Evolutionary conservation across 345 rosid species (phyloP), one percentile per base, ranked within the genome.

Genomic region (Linum trigynum): DNA sequence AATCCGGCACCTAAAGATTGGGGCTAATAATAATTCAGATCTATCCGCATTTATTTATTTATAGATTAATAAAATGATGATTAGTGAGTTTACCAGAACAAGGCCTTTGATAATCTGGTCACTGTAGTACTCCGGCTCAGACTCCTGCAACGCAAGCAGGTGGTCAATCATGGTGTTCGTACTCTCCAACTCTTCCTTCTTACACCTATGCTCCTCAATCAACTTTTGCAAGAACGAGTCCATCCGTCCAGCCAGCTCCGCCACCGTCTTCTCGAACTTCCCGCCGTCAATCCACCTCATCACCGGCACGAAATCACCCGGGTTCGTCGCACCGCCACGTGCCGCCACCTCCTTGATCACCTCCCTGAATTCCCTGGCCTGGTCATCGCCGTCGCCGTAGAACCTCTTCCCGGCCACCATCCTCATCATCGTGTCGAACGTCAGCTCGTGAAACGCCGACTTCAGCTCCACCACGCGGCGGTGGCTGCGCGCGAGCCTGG

Each of bases 91-190:
- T 23, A 72, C 72, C 72, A 63, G 50, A 0, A 62, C 9, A 39
- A 72, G 74, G 4, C 85, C 83, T 75, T 85, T 83, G 73, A 83
- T 83, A 37, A 71, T 78, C 14, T 73, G 71, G 67, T 85, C 86
- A 0, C 71, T 68, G 68, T 84, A 79, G 67, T 72, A 65, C 1
- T 78, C 76, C n/a, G 85, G 81, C 35, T 81, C 67, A 0, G 80
- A 72, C 12, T 77, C 70, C 51, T 81, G 86, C 62, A 77, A 65
- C 15, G 72, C 58, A 9, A 86, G 79, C 7, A 88, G 42, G 67
- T 77, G 88, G 69, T 71, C 55, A 15, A 86, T 76, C 86, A 83
- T 70, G 2, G 73, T 78, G 5, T 76, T 69, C 32, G 3, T 11
- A 37, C 55, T 11, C 42, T 75, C 66, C 12, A 14, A 16, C 2